Evolutionary conservation across 768 basidiomycete genomes (phyloP).

Genomic region (Mycena galericulata): DNA sequence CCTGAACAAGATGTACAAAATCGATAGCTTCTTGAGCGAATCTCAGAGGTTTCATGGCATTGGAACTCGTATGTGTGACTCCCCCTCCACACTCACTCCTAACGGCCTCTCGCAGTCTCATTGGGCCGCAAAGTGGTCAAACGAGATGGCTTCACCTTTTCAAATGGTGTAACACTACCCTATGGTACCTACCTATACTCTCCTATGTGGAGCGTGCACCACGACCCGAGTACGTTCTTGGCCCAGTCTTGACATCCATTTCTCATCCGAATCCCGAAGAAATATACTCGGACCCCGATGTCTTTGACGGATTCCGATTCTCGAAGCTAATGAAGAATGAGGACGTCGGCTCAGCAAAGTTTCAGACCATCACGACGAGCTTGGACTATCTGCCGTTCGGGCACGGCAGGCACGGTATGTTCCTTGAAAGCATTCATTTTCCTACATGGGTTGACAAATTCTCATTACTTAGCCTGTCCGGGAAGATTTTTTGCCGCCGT

Average conservation of each 20-base stretch:
- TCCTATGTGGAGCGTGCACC: conserved; percentile 26
- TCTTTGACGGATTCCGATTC: conserved; percentile 32
- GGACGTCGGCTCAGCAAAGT: conserved; percentile 23
- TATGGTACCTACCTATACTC: conserved; percentile 32
- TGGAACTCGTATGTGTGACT: conserved; percentile 36
- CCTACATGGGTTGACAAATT: neutral
- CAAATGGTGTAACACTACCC: conserved; percentile 37
- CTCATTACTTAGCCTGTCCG: neutral
- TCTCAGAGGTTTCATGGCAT: conserved; percentile 42
- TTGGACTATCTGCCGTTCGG: conserved; percentile 29
- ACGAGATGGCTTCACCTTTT: conserved; percentile 36
- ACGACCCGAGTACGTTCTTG: conserved; percentile 18
- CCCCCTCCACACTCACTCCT: neutral
- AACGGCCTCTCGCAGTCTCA: conserved; percentile 20
- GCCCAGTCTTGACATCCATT: neutral
- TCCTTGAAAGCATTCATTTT: too few relatives aligned
- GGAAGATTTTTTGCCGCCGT: conserved; percentile 23
- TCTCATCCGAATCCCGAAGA: neutral
- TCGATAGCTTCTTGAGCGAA: conserved; percentile 50
- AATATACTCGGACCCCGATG: conserved; percentile 26
- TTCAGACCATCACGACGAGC: conserved; percentile 24
- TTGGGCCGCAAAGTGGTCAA: conserved; percentile 35
- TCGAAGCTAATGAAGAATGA: conserved; percentile 19
- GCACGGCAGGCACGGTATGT: conserved; percentile 21
- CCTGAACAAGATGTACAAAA: conserved; percentile 45